Evolutionary conservation across 2,329 filamentous ascomycete genomes (phyloP).

Genomic region (Stagonosporopsis chrysanthemi): DNA sequence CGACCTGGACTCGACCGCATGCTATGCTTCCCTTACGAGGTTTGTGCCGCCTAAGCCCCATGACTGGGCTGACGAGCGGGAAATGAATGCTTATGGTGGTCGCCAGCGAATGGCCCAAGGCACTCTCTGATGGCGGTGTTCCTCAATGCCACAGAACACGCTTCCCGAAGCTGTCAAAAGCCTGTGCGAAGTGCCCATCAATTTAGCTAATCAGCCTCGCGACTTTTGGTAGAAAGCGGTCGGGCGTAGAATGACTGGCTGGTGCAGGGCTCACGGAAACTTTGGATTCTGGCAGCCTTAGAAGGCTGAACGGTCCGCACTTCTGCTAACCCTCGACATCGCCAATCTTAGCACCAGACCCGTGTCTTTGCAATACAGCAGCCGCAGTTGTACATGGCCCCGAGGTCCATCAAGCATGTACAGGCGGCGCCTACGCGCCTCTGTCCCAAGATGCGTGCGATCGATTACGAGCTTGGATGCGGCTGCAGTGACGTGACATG

Average conservation of each 20-base stretch:
- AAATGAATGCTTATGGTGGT: conserved; percentile 4
- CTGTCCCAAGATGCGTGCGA: conserved; percentile 28
- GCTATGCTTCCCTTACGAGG: not conserved
- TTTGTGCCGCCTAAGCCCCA: conserved; percentile 5
- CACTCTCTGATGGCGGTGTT: conserved; percentile 11
- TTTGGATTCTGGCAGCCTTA: conserved; percentile 18
- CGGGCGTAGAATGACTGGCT: conserved; percentile 34
- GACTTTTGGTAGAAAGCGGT: conserved; percentile 23
- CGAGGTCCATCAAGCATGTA: conserved; percentile 10
- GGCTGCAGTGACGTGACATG: conserved; percentile 39
- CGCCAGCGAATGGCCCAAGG: conserved; percentile 13
- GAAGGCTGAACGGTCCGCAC: conserved; percentile 30
- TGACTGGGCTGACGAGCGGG: conserved; percentile 8
- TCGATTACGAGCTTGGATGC: conserved; percentile 37
- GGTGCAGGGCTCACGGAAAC: conserved; percentile 34
- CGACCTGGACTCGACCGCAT: conserved; percentile 2
- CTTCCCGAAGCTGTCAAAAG: not conserved
- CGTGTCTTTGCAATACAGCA: conserved; percentile 7
- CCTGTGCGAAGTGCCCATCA: conserved; percentile 7
- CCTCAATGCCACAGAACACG: conserved; percentile 1
- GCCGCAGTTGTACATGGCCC: conserved; percentile 3
- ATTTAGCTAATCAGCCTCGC: conserved; percentile 43
- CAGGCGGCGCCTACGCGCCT: conserved; percentile 24
- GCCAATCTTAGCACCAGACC: conserved; percentile 16
- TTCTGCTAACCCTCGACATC: conserved; percentile 22